Evolutionary conservation across 2,329 filamentous ascomycete genomes (phyloP).

Genomic region (Pyricularia sp.): DNA sequence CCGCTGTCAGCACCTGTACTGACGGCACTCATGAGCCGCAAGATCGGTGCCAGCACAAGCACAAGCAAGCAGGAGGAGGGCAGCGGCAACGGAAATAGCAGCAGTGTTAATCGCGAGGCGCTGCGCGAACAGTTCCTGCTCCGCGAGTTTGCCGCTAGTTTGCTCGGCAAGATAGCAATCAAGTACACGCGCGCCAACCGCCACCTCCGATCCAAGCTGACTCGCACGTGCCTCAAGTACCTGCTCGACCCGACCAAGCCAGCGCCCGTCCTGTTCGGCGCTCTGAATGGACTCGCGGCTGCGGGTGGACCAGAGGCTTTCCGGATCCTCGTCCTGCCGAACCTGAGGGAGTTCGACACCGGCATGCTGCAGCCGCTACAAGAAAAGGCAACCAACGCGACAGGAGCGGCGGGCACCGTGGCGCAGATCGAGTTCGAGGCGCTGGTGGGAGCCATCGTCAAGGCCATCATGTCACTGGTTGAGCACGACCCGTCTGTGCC

Average conservation of each 20-base stretch:
- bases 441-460: slow-evolving; percentile 45
- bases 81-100: slow-evolving; percentile 19
- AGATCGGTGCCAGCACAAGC: slow-evolving; percentile 49
- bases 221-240: slow-evolving; percentile 84
- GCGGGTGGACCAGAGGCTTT: slow-evolving; percentile 60
- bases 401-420: not conserved
- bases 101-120: slow-evolving; percentile 38
- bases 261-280: slow-evolving; percentile 79
- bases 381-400: slow-evolving; percentile 28
- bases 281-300: slow-evolving; percentile 68
- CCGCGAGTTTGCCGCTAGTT: slow-evolving; percentile 72
- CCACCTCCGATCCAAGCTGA: slow-evolving; percentile 77
- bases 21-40: slow-evolving; percentile 80
- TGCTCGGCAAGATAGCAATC: slow-evolving; percentile 68
- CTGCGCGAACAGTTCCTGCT: slow-evolving; percentile 64
- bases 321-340: slow-evolving; percentile 45
- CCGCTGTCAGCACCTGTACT: slow-evolving; percentile 76
- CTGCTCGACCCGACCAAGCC: slow-evolving; percentile 83
- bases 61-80: not conserved
- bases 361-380: slow-evolving; percentile 45
- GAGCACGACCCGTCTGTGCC: slow-evolving; percentile 21
- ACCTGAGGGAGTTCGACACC: slow-evolving; percentile 43
- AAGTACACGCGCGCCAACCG: slow-evolving; percentile 77
- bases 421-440: slow-evolving; percentile 40
- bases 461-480: slow-evolving; percentile 36